These are phyloP conservation scores for Kodamaea fukazawae DNA, from an alignment of 805 yeast genomes.

Conservation along the genomic window DNA sequence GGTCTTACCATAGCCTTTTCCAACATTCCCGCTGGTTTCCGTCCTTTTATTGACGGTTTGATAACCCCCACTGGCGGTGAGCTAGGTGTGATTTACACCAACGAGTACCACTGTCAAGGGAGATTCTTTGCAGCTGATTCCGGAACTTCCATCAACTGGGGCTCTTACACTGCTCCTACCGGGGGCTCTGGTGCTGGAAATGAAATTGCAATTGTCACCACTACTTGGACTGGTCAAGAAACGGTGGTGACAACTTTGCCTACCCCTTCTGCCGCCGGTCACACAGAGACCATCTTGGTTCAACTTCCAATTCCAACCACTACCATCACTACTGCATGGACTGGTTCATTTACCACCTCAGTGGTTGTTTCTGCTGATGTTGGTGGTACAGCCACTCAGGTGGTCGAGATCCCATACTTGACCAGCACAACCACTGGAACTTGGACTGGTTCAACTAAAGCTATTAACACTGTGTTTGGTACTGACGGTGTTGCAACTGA, in stretches of 20 bases:
- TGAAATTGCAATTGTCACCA: too few species aligned
- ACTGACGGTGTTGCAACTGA: constrained; percentile 10
- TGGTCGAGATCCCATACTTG: constrained; percentile 9
- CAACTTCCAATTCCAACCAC: constrained; percentile 5
- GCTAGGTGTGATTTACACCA: constrained; percentile 2
- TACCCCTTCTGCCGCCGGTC: too few species aligned
- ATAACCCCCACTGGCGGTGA: constrained; percentile 2
- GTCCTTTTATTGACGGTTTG: constrained; percentile 20
- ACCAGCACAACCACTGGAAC: constrained; percentile 2
- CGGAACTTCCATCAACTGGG: too few species aligned
- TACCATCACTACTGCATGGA: constrained; percentile 12
- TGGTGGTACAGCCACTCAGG: constrained; percentile 5
- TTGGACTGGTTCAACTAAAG: constrained; percentile 5
- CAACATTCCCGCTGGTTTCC: constrained; percentile 28
- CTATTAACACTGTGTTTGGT: constrained; percentile 5
- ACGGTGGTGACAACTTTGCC: too few species aligned
- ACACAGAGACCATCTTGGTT: constrained; percentile 8
- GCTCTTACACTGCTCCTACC: too few species aligned
- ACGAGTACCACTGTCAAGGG: constrained; percentile 12
- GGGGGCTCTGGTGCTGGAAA: too few species aligned
- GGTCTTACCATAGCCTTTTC: constrained; percentile 9
- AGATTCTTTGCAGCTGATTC: neutral
- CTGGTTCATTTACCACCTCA: constrained; percentile 5
- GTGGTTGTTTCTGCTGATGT: constrained; percentile 1
- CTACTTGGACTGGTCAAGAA: too few species aligned